Conservation (phyloP, 192 early-diverging fungal species). For the Chytriomyces sp. region DNA sequence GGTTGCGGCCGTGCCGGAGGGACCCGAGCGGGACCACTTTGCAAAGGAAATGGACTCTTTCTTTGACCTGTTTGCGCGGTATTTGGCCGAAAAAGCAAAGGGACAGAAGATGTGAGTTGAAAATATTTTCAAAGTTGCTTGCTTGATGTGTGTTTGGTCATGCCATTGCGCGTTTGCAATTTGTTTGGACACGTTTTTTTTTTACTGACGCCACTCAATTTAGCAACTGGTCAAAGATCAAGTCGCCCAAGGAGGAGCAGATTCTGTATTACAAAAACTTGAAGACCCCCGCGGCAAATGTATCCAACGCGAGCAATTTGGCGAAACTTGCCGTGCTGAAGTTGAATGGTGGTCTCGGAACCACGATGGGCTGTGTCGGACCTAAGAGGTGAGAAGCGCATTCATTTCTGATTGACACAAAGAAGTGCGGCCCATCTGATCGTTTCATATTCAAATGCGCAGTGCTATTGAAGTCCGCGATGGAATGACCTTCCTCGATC, state of each 20-base stretch:
- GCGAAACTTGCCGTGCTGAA: conserved; percentile 96
- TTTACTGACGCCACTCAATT: neutral
- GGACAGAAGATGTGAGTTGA: conserved; percentile 73
- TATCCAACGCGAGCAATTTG: conserved; percentile 64
- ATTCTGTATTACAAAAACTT: conserved; percentile 83
- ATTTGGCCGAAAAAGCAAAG: conserved; percentile 79
- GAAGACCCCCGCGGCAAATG: conserved; percentile 42
- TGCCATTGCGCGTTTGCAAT: no score
- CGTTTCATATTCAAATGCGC: conserved; percentile 73
- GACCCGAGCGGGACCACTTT: conserved; percentile 58
- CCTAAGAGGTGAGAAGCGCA: conserved; percentile 72
- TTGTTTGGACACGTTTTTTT: neutral
- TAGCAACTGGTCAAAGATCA: conserved; percentile 94
- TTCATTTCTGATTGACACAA: neutral
- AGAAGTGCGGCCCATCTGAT: neutral
- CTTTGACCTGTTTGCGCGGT: conserved; percentile 69
- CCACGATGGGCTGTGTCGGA: conserved; percentile 99
- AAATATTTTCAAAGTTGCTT: neutral
- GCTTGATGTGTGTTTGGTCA: neutral
- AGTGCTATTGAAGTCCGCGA: conserved; percentile 97
- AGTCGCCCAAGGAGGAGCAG: conserved; percentile 83
- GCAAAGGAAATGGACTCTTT: conserved; percentile 57
- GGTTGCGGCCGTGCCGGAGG: conserved; percentile 60
- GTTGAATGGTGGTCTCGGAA: conserved; percentile 98
- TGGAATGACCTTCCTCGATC: conserved; percentile 97